Evolutionary conservation across 495 filamentous ascomycete genomes (phyloP).

Genomic region (Cenococcum geophilum): DNA sequence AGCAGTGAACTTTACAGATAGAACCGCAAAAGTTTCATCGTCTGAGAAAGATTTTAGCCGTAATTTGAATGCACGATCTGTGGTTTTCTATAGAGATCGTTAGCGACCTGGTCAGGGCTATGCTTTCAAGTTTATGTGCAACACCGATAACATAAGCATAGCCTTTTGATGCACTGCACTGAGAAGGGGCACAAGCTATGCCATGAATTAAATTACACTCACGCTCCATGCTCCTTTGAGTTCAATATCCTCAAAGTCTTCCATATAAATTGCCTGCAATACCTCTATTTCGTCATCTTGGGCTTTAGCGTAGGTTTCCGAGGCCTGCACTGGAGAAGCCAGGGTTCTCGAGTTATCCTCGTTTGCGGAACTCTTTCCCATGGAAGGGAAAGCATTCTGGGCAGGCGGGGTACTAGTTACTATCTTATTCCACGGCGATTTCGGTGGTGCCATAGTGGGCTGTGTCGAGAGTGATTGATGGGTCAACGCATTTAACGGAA

Average conservation of each 20-base stretch:
- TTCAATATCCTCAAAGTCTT: conserved; percentile 75
- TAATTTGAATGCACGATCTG: conserved; percentile 73
- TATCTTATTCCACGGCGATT: conserved; percentile 34
- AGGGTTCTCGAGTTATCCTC: conserved; percentile 7
- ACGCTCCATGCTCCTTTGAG: conserved; percentile 83
- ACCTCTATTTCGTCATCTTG: conserved; percentile 86
- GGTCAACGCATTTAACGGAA: conserved; percentile 24
- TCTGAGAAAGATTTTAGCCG: conserved; percentile 65
- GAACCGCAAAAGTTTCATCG: conserved; percentile 54
- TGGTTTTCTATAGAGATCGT: conserved; percentile 50
- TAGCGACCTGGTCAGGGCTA: background rate
- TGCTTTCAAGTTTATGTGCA: too few species aligned
- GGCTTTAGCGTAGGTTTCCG: conserved; percentile 63
- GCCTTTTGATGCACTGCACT: too few species aligned
- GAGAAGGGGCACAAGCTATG: background rate
- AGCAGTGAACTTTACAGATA: conserved; percentile 70
- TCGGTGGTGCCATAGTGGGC: conserved; percentile 37
- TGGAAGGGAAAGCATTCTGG: conserved; percentile 9
- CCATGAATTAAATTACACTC: conserved; percentile 22
- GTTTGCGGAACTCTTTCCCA: conserved; percentile 19
- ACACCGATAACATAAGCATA: too few species aligned
- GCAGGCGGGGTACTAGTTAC: conserved; percentile 11
- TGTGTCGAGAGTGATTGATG: conserved; percentile 23
- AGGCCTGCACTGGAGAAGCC: conserved; percentile 9
- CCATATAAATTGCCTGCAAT: conserved; percentile 82